Base-by-base conservation (phyloP, 2,329 filamentous ascomycete species). In the Plenodomus biglobosus region DNA sequence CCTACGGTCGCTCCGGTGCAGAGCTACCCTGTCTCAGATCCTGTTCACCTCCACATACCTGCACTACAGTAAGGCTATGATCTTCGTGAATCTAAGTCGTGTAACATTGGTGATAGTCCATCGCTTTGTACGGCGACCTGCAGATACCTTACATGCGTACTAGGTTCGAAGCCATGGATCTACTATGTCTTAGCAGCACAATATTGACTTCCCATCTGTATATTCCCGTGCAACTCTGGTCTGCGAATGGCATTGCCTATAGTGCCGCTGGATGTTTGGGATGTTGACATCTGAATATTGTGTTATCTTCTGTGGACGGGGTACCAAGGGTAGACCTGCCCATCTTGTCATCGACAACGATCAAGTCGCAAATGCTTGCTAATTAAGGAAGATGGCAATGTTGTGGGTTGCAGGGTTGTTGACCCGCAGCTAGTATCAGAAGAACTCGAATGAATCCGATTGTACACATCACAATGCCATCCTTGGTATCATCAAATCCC, bases 321-420 rank as follows among this genome's bases (percentile, higher is more conserved):
- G 27, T 32, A 11, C 22, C 5, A 24, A 11, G 6, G 22, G 22
- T 11, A 32, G 6, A 15, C 13, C 6, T 15, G 13, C 11, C 13
- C 11, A 15, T 32, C 27, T 15, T 32, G 27, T 8, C 27, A 32
- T 32, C 3, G 27, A 6, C 16, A 34, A 47, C 32, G 42, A 41
- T 32, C 17, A 20, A n/a, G 30, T n/a, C 42, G 42, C 42, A n/a
- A 37, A 36, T 16, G 34, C 34, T 20, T 42, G 13, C 44, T 39
- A 1, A 15, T 10, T 34, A 22, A 21, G 18, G n/a, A 30, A 34
- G 27, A 3, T 16, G 21, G 16, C 5, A 3, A 15, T 8, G 27
- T 15, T 15, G 13, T 32, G 27, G 15, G 13, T 3, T 32, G 27
- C 27, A 32, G 27, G 27, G 27, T 32, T 15, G 13, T n/a, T n/a